Conservation (phyloP, 805 yeast genomes). For the Candida incommunis region DNA sequence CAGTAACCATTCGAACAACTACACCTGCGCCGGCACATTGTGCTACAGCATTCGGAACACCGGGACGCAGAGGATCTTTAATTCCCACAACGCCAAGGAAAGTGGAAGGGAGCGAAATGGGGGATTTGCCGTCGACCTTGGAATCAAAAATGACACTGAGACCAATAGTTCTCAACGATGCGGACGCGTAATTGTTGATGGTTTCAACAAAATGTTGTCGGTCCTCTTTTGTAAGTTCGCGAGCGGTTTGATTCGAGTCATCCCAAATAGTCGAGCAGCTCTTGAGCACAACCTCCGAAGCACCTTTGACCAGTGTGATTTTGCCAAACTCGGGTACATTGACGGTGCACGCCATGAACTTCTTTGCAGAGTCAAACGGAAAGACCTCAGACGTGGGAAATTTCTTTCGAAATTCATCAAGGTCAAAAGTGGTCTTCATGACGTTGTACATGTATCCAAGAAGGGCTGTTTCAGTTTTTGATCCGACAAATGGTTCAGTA, state of each 20-base stretch:
- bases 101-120: slow-evolving; percentile 22
- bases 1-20: slow-evolving; percentile 94
- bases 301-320: slow-evolving; percentile 75
- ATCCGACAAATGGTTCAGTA: slow-evolving; percentile 63
- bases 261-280: slow-evolving; percentile 31
- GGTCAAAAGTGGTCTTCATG: slow-evolving; percentile 29
- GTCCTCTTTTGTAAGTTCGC: slow-evolving; percentile 3
- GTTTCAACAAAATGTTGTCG: slow-evolving; percentile 23
- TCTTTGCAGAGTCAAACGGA: slow-evolving; percentile 85
- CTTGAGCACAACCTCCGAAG: slow-evolving; percentile 73
- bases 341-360: slow-evolving; percentile 80
- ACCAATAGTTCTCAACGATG: slow-evolving; percentile 81
- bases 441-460: slow-evolving; percentile 49
- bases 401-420: slow-evolving; percentile 34
- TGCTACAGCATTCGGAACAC: slow-evolving; percentile 78
- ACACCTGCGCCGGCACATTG: slow-evolving; percentile 89
- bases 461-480: slow-evolving; percentile 89
- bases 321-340: slow-evolving; percentile 25
- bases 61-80: slow-evolving; percentile 85
- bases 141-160: slow-evolving; percentile 68
- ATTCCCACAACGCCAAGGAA: slow-evolving; percentile 78
- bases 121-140: slow-evolving; percentile 9
- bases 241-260: slow-evolving; percentile 5
- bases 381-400: slow-evolving; percentile 48
- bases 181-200: slow-evolving; percentile 50